Evolutionary conservation across 139 green algal species (phyloP).

Genomic region (Chlorella sp.): DNA sequence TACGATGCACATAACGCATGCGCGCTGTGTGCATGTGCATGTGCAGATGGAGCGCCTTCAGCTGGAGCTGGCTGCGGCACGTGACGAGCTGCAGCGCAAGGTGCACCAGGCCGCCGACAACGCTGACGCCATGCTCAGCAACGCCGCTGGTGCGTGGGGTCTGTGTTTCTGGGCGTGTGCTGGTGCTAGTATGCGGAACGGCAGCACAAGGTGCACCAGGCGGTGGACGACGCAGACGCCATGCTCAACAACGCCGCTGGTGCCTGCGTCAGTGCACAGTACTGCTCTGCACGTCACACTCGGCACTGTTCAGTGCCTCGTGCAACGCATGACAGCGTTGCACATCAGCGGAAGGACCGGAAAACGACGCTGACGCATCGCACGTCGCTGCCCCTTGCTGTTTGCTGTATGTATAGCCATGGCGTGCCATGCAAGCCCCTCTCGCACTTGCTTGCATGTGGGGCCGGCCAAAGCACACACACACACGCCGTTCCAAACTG

Average conservation of each 20-base stretch:
- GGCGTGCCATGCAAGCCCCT: no score
- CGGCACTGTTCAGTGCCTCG: no score
- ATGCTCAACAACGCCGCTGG: neutral
- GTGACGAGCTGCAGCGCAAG: conserved; percentile 25
- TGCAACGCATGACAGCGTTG: no score
- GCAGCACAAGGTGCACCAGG: neutral
- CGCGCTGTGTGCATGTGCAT: no score
- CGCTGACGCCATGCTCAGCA: conserved; percentile 34
- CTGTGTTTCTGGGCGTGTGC: neutral
- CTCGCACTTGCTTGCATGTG: neutral
- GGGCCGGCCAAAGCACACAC: no score
- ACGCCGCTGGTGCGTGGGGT: conserved; percentile 17
- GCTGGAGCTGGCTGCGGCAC: conserved; percentile 19
- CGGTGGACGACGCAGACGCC: neutral
- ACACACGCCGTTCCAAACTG: no score
- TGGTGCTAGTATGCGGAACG: neutral
- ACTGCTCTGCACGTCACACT: no score
- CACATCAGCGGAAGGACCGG: no score
- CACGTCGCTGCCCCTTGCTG: no score
- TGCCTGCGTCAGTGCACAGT: neutral
- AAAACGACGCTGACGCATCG: no score
- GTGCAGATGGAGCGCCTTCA: conserved; percentile 28
- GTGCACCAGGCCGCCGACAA: conserved; percentile 11
- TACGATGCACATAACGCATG: neutral
- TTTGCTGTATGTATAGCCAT: no score